Base-by-base conservation (phyloP, 2,329 filamentous ascomycete genomes). In the Nigrospora oryzae region DNA sequence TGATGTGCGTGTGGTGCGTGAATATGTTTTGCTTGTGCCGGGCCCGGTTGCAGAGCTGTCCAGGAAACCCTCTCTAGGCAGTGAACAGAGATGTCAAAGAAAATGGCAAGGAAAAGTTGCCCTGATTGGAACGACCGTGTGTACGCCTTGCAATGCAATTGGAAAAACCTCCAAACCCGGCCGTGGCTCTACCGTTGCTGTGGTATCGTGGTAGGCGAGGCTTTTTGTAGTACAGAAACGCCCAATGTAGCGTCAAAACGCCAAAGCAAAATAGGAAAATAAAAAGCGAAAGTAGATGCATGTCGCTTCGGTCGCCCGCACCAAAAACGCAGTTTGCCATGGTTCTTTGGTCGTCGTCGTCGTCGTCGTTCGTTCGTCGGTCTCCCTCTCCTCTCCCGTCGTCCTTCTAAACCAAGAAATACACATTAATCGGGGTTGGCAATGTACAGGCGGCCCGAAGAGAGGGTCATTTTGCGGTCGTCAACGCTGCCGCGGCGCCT, bases 401-500 rank as follows among this genome's bases (percentile, higher is more conserved):
- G 33, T 31, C 16, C 8, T 30, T 15, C 8, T 5, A 16, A 31
- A 34, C 14, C 19, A 35, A 28, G 13, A 28, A n/a, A 42, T 31
- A 42, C 33, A 36, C 40, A 36, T 70, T 66, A 77, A 63, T 93
- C 88, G 15, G 88, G 88, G 64, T 94, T 94, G 55, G 88, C 88
- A 58, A 94, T 89, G 63, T 86, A 93, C 47, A 94, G 74, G 50
- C 87, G 77, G 40, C 81, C 81, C 28, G 79, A 75, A 16, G 77
- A 81, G 61, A 93, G 83, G 1, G 86, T 90, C 65, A 81, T 83
- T 5, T 84, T 86, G 57, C 85, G 74, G 64, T 93, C 88, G 60
- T 93, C 88, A 40, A 94, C 86, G 59, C 87, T 93, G 46, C 88
- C 88, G 57, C 86, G 75, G 54, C 88, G 74, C 56, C 75, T 77